Conservation (phyloP, 2,329 filamentous ascomycete genomes). For the Epichloe brachyelytri region DNA sequence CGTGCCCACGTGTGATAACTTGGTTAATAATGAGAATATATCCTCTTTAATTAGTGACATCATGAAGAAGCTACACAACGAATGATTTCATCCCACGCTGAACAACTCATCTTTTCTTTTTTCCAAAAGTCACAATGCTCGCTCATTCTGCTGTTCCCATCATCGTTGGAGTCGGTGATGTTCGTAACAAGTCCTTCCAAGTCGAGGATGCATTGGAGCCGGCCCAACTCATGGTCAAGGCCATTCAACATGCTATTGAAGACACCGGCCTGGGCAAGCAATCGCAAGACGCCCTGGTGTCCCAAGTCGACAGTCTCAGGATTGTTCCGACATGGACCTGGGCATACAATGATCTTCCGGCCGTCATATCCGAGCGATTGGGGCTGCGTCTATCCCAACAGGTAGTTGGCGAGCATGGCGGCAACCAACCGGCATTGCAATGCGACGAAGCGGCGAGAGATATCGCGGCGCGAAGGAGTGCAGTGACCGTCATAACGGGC, state of each 20-base stretch:
- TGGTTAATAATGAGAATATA: no score
- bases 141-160: slow-evolving; percentile 27
- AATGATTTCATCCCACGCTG: no score
- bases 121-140: neutral
- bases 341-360: slow-evolving; percentile 48
- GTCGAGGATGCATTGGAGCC: slow-evolving; percentile 42
- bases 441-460: slow-evolving; percentile 51
- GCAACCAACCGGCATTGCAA: slow-evolving; percentile 47
- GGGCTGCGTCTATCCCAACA: slow-evolving; percentile 33
- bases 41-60: no score
- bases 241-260: slow-evolving; percentile 36
- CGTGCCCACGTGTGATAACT: no score
- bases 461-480: slow-evolving; percentile 38
- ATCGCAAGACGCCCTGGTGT: neutral
- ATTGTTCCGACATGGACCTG: slow-evolving; percentile 54
- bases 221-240: slow-evolving; percentile 42
- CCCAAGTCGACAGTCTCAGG: slow-evolving; percentile 41
- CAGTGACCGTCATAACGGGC: slow-evolving; percentile 46
- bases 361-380: slow-evolving; percentile 36
- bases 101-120: no score
- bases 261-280: slow-evolving; percentile 27
- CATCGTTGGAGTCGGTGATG: slow-evolving; percentile 49
- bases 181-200: slow-evolving; percentile 41
- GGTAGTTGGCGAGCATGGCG: slow-evolving; percentile 44
- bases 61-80: no score